phyloP scores from a whole-genome alignment of 2,329 filamentous ascomycete species.

The Beauveria varroae region DNA sequence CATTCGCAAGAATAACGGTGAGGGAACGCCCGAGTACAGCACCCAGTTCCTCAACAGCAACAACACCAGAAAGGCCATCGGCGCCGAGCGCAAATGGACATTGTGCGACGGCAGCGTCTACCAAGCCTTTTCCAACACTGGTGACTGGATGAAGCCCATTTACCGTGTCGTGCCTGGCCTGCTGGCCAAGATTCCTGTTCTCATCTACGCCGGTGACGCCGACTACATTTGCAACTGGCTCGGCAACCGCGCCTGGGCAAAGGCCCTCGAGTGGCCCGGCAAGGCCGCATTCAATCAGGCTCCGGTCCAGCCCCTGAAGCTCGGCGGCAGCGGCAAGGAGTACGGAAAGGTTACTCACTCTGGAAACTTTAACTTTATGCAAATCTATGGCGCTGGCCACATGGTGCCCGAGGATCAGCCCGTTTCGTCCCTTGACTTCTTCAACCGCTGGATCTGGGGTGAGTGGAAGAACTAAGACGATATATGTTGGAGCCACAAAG shows the following conservation, averaged over 20 bases:
- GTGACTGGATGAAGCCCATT: slow-evolving; percentile 99
- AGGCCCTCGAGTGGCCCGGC: slow-evolving; percentile 88
- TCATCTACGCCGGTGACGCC: slow-evolving; percentile 87
- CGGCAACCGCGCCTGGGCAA: slow-evolving; percentile 92
- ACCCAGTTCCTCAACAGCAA: slow-evolving; percentile 77
- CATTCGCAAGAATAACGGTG: slow-evolving; percentile 86
- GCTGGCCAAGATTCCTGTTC: slow-evolving; percentile 83
- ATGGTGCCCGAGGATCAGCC: slow-evolving; percentile 14
- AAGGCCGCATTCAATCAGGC: slow-evolving; percentile 73
- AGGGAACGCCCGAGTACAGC: slow-evolving; percentile 74
- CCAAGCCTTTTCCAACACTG: slow-evolving; percentile 93
- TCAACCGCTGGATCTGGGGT: slow-evolving; percentile 14
- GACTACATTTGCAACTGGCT: slow-evolving; percentile 98
- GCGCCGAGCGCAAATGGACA: slow-evolving; percentile 89
- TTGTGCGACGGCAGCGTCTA: slow-evolving; percentile 99
- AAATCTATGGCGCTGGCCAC: slow-evolving; percentile 13
- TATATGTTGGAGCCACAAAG: not conserved
- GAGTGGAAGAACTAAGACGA: slow-evolving; percentile 11
- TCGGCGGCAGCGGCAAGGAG: slow-evolving; percentile 32
- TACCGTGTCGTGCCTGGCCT: slow-evolving; percentile 81
- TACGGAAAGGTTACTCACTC: slow-evolving; percentile 12
- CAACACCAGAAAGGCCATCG: slow-evolving; percentile 77
- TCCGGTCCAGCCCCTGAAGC: slow-evolving; percentile 60
- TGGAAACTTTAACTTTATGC: slow-evolving; percentile 13
- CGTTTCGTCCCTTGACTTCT: slow-evolving; percentile 10